These are phyloP conservation scores for Arabidopsis lyrata DNA, from an alignment of 441 rosid species.

Conservation along the genomic window DNA sequence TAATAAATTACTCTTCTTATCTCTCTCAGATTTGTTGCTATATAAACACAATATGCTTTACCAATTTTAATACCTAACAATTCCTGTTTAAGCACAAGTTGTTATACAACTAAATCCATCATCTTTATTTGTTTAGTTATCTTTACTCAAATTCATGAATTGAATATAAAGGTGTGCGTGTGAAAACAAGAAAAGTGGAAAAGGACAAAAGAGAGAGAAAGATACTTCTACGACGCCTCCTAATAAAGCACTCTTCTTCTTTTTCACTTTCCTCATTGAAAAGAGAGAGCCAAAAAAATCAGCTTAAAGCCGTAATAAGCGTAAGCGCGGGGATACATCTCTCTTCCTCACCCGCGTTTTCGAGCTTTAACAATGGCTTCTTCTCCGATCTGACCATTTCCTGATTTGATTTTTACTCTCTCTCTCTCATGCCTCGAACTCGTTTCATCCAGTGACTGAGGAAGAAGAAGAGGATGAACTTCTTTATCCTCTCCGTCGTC, in stretches of 20 bases:
- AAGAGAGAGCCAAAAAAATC: neutral
- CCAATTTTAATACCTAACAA: slow-evolving; percentile 17
- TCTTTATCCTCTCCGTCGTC: slow-evolving; percentile 35
- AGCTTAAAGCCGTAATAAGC: neutral
- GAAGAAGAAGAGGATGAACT: slow-evolving; percentile 35
- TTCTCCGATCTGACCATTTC: neutral
- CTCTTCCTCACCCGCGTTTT: slow-evolving; percentile 24
- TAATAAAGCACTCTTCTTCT: slow-evolving; percentile 23
- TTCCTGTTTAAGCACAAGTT: neutral
- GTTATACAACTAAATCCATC: slow-evolving; percentile 35
- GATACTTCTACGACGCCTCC: neutral
- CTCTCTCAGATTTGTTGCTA: neutral
- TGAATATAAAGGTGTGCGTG: slow-evolving; percentile 31
- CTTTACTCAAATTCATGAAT: neutral
- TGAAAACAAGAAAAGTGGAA: slow-evolving; percentile 42
- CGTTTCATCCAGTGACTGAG: slow-evolving; percentile 24
- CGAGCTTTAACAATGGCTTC: slow-evolving; percentile 35
- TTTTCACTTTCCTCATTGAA: slow-evolving; percentile 26
- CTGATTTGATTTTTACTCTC: neutral
- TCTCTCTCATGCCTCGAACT: slow-evolving; percentile 34
- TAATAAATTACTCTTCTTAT: too few relatives aligned
- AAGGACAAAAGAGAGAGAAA: slow-evolving; percentile 39
- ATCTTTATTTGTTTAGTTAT: slow-evolving; percentile 3
- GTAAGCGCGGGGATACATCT: slow-evolving; percentile 35
- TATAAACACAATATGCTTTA: neutral